phyloP scores from a whole-genome alignment of 331 rosid genomes.

The Pyrus hybrid region DNA sequence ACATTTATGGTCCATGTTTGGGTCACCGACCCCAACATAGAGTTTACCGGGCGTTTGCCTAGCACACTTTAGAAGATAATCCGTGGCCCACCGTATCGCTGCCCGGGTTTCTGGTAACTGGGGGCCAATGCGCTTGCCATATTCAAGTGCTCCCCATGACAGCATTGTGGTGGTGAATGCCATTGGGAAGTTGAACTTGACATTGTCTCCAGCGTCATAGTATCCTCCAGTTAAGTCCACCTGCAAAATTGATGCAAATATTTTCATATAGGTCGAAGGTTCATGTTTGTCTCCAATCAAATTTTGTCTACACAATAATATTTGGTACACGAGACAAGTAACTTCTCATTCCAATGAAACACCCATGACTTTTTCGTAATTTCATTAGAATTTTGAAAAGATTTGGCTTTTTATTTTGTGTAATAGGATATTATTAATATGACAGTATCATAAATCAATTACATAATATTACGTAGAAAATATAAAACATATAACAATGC shows the following conservation, averaged over 20 bases:
- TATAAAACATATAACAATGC: no score
- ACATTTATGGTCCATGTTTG: constrained; percentile 68
- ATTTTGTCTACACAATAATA: background rate
- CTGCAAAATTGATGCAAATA: constrained; percentile 8
- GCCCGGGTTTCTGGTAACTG: constrained; percentile 40
- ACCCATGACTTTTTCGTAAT: no score
- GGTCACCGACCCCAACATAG: constrained; percentile 84
- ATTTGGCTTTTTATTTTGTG: no score
- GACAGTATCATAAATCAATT: no score
- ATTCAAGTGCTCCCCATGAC: constrained; percentile 75
- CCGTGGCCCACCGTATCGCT: constrained; percentile 83
- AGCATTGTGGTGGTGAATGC: constrained; percentile 83
- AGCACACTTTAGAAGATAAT: constrained; percentile 75
- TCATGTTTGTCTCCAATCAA: background rate
- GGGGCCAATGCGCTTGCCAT: constrained; percentile 63
- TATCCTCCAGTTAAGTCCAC: constrained; percentile 89
- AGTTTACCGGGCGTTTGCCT: constrained; percentile 55
- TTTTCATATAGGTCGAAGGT: background rate
- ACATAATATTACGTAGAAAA: no score
- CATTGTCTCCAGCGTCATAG: constrained; percentile 91
- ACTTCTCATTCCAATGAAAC: no score
- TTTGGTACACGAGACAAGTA: no score
- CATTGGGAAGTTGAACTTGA: constrained; percentile 89
- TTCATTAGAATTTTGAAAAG: no score
- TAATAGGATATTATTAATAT: no score